phyloP scores from a whole-genome alignment of 176 grass and related monocot genomes.

The Aegilops speltoides region DNA sequence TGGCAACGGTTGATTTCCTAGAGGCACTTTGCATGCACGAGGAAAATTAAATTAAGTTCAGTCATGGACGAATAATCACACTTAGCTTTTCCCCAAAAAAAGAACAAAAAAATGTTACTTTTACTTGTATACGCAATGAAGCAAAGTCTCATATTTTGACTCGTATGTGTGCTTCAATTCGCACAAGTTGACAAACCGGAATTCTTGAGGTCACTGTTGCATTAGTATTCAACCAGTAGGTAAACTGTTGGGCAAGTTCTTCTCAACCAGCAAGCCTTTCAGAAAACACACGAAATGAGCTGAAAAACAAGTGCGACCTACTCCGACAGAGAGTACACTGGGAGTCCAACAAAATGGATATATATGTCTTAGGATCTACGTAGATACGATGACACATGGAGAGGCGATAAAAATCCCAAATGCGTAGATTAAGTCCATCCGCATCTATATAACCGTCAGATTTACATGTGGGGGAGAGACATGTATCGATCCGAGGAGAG shows the following conservation, averaged over 20 bases:
- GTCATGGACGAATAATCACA: background rate
- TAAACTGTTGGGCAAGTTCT: background rate
- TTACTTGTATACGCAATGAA: background rate
- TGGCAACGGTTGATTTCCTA: background rate
- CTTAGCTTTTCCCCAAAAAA: no score
- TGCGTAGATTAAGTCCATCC: background rate
- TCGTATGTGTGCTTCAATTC: background rate
- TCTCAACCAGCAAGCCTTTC: background rate
- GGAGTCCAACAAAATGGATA: background rate
- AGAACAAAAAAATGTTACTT: background rate
- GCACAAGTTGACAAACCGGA: background rate
- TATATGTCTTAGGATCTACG: background rate
- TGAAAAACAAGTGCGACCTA: conserved; percentile 25
- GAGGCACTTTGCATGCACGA: background rate
- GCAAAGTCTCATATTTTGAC: background rate
- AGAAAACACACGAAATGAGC: conserved; percentile 7
- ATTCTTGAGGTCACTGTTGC: background rate
- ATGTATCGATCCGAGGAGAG: background rate
- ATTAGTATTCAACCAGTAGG: background rate
- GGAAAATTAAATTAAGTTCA: background rate
- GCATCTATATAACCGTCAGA: background rate
- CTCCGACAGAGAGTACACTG: conserved; percentile 22
- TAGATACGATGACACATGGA: background rate
- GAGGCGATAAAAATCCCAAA: background rate
- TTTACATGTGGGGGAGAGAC: background rate